These are phyloP conservation scores for Penicillium malachiteum DNA, from an alignment of 495 filamentous ascomycete species.

Conservation along the genomic window DNA sequence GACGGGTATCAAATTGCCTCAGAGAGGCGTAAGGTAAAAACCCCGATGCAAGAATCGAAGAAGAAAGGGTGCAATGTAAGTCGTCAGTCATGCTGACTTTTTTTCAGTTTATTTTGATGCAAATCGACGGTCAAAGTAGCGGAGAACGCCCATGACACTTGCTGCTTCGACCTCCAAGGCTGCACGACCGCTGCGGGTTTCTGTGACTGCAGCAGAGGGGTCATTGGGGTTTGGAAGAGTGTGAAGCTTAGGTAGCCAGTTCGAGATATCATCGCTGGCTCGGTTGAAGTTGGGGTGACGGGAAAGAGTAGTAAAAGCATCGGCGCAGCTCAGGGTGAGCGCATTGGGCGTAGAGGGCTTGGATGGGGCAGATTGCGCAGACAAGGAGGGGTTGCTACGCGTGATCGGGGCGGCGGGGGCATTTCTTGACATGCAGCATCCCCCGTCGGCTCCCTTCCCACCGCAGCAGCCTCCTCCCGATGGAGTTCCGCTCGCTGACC, in stretches of 20 bases:
- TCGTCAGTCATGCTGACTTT: not conserved
- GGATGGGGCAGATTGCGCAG: slow-evolving; percentile 26
- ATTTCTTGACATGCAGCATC: slow-evolving; percentile 49
- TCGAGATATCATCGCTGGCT: slow-evolving; percentile 70
- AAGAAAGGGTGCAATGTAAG: slow-evolving; percentile 3
- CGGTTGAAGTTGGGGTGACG: slow-evolving; percentile 77
- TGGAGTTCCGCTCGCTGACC: slow-evolving; percentile 45
- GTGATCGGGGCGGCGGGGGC: slow-evolving; percentile 26
- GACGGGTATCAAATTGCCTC: slow-evolving; percentile 42
- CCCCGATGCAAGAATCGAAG: slow-evolving; percentile 20
- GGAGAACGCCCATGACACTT: slow-evolving; percentile 82
- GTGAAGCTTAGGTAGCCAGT: slow-evolving; percentile 72
- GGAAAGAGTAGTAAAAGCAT: slow-evolving; percentile 78
- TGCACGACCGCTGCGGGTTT: slow-evolving; percentile 35
- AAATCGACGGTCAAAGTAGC: slow-evolving; percentile 79
- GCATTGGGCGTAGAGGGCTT: slow-evolving; percentile 30
- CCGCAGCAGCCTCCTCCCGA: slow-evolving; percentile 53
- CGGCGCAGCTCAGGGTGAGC: slow-evolving; percentile 63
- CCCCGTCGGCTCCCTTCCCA: slow-evolving; percentile 48
- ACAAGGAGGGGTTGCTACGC: slow-evolving; percentile 28
- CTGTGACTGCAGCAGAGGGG: slow-evolving; percentile 24
- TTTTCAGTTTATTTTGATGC: slow-evolving; percentile 38
- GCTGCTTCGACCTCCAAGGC: slow-evolving; percentile 82
- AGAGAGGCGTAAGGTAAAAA: slow-evolving; percentile 12
- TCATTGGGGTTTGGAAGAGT: slow-evolving; percentile 51